Evolutionary conservation across 371 early-diverging fungal species (phyloP).

Genomic region (Mucor lusitanicus): DNA sequence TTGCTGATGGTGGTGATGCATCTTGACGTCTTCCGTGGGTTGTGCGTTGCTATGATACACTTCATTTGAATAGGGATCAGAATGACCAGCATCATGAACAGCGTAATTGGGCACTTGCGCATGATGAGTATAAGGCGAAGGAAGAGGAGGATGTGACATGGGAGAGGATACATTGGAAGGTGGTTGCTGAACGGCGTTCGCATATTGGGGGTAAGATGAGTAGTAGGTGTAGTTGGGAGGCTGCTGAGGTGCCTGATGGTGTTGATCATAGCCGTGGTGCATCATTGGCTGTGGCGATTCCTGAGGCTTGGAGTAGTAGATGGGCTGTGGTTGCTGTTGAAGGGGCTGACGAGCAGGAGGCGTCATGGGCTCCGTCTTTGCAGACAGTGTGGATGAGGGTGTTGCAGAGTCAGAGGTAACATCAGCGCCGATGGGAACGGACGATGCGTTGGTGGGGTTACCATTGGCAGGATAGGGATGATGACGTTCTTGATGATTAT

Average conservation of each 20-base stretch:
- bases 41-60: not conserved
- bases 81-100: conserved; percentile 12
- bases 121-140: conserved; percentile 16
- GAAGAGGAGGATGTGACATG: conserved; percentile 17
- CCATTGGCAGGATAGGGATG: not conserved
- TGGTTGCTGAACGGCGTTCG: not conserved
- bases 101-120: conserved; percentile 7
- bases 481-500: conserved; percentile 24
- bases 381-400: not conserved
- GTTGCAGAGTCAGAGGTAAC: not conserved
- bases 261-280: not conserved
- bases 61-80: conserved; percentile 11
- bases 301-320: not conserved
- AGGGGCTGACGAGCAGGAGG: not conserved
- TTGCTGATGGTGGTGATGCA: not conserved
- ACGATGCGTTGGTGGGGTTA: not conserved
- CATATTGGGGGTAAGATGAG: not conserved
- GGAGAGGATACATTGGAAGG: conserved; percentile 9
- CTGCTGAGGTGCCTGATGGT: not conserved
- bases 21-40: conserved; percentile 5
- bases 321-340: not conserved
- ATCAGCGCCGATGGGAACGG: not conserved
- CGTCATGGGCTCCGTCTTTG: not conserved
- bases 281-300: not conserved
- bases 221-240: conserved; percentile 3